Base-by-base conservation (phyloP, 129 eudicot genomes). In the Centella asiatica region DNA sequence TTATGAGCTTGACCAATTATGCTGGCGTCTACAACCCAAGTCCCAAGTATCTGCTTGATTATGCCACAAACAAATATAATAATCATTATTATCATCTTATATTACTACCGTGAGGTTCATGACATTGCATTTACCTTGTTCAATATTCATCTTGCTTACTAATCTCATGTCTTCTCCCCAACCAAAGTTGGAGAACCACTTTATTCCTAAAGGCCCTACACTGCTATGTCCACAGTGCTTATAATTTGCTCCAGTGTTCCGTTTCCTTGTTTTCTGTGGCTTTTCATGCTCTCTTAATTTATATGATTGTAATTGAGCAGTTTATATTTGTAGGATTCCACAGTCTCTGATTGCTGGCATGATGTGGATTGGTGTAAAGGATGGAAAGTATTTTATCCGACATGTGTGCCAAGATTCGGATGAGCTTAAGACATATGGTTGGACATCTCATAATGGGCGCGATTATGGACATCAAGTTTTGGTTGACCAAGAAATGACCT, bases 321-420 rank as follows among this genome's bases (percentile, higher is more conserved):
- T 54, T 72, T 62, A 61, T 44, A 66, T 71, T 78, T 75, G 57
- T 81, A 93, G 99, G 85, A 69, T 82, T 68, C 93, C 96, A 27
- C 74, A 80, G 74, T 87, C 99, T 42, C 74, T 93, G 76, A 68
- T 93, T 65, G 92, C 81, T 58, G 99, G 99, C 19, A 67, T 93
- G 63, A 93, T 93, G 96, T 93, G 99, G 99, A 65, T 93, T 76
- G 99, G 96, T 57, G 87, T 80, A 15, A 88, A 88, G 77, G 95
- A 88, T 70, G 95, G 95, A 32, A 77, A 76, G 66, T 93, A 80
- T 74, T 57, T 17, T 42, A 76, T 93, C 85, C 76, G 99, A 57
- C 99, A 93, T 72, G 74, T 85, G 18, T 93, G 99, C 77, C 89
- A 93, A 79, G 80, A 93, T 75, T 75, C 95, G 4, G 99, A 93